A percentile compares a stretch with the other conserved stretches of the same genome.
These are phyloP conservation scores for Pyrenula massariospora DNA, from an alignment of 495 filamentous ascomycete genomes.

Conservation along the genomic window DNA sequence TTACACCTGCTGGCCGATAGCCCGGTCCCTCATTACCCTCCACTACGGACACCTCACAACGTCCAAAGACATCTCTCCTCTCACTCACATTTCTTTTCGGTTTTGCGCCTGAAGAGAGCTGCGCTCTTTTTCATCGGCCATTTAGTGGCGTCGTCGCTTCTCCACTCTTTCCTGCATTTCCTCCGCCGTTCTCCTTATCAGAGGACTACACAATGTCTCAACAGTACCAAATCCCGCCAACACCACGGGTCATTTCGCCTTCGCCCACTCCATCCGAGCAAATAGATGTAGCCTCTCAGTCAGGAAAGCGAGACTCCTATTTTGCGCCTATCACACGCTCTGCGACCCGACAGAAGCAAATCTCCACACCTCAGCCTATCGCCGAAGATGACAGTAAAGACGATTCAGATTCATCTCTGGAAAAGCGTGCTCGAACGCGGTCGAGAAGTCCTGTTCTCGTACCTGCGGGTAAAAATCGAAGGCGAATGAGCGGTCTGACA, in stretches of 20 bases:
- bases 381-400: slow-evolving; percentile 30
- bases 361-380: slow-evolving; percentile 26
- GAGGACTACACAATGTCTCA: slow-evolving; percentile 31
- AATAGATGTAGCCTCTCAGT: slow-evolving; percentile 16
- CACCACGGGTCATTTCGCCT: slow-evolving; percentile 61
- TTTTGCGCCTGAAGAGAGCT: background rate
- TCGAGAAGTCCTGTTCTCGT: slow-evolving; percentile 13
- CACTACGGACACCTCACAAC: background rate
- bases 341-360: slow-evolving; percentile 38
- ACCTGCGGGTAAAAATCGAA: slow-evolving; percentile 15
- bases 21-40: background rate
- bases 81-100: background rate
- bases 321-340: slow-evolving; percentile 54
- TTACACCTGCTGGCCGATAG: background rate
- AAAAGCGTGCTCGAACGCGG: slow-evolving; percentile 26
- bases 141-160: slow-evolving; percentile 36
- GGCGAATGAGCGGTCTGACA: slow-evolving; percentile 35
- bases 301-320: slow-evolving; percentile 32
- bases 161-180: slow-evolving; percentile 35
- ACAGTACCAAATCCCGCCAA: slow-evolving; percentile 40
- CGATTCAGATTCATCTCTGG: slow-evolving; percentile 27
- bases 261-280: slow-evolving; percentile 52
- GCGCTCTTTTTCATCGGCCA: slow-evolving; percentile 21
- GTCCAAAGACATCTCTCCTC: background rate
- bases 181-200: slow-evolving; percentile 13